Conservation (phyloP, 2,329 filamentous ascomycete genomes). For the Xylariaceae sp. region DNA sequence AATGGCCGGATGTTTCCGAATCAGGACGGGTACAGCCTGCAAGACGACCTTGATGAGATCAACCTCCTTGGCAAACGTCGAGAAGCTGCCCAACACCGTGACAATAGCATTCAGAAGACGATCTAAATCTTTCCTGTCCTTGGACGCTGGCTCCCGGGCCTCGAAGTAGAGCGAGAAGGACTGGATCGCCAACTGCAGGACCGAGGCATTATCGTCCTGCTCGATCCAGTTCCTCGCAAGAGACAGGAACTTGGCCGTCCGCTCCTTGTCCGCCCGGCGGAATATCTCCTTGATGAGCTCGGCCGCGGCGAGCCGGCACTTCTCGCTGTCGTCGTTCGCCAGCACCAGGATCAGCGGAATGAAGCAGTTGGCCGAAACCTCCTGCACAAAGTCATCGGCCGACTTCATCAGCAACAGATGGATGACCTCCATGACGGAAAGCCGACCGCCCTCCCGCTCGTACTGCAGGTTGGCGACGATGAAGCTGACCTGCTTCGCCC, state of each 20-base stretch:
- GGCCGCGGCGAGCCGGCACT: slow-evolving; percentile 77
- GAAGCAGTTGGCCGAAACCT: slow-evolving; percentile 77
- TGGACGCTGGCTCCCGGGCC: slow-evolving; percentile 50
- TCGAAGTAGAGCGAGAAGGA: slow-evolving; percentile 82
- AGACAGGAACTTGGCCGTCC: slow-evolving; percentile 62
- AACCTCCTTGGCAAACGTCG: slow-evolving; percentile 52
- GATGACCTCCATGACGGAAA: slow-evolving; percentile 90
- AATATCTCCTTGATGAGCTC: slow-evolving; percentile 78
- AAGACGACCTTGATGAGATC: slow-evolving; percentile 72
- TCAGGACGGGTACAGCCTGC: slow-evolving; percentile 61
- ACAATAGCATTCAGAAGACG: slow-evolving; percentile 54
- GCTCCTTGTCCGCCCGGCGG: slow-evolving; percentile 67
- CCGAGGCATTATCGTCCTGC: slow-evolving; percentile 64
- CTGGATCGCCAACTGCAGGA: slow-evolving; percentile 70
- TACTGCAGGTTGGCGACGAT: slow-evolving; percentile 88
- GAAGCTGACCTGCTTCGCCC: slow-evolving; percentile 84
- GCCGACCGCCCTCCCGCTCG: slow-evolving; percentile 76
- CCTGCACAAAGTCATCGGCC: slow-evolving; percentile 73
- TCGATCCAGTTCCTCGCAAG: slow-evolving; percentile 72
- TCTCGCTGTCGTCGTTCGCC: slow-evolving; percentile 80
- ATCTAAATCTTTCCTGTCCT: slow-evolving; percentile 62
- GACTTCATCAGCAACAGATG: slow-evolving; percentile 83
- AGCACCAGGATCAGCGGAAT: slow-evolving; percentile 79
- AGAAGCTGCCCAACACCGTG: slow-evolving; percentile 49
- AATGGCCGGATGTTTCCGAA: slow-evolving; percentile 57